Conservation (phyloP, 768 basidiomycete species). For the Crepidotus variabilis region DNA sequence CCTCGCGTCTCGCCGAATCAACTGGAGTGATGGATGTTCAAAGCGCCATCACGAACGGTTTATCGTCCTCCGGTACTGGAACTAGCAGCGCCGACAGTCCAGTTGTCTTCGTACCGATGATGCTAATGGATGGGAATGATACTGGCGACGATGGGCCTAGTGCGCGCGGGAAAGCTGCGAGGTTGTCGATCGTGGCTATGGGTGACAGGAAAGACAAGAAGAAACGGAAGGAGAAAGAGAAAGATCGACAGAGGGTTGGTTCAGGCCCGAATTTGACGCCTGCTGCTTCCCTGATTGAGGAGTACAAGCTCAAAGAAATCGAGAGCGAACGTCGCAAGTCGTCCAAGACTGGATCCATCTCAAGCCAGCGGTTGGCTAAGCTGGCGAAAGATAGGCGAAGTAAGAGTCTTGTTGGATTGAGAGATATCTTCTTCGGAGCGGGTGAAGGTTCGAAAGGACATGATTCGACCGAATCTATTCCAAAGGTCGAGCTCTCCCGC, state of each 20-base stretch:
- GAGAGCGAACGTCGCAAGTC: conserved; percentile 12
- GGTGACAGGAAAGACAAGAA: not conserved
- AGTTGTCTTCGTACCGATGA: not conserved
- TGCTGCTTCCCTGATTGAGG: conserved; percentile 15
- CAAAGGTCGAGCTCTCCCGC: not conserved
- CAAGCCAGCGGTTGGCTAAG: not conserved
- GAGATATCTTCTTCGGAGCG: not conserved
- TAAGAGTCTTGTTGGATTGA: not conserved
- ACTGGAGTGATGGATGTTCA: not conserved
- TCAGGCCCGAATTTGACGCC: conserved; percentile 8
- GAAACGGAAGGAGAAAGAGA: no score
- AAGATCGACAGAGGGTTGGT: not conserved
- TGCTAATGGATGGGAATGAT: not conserved
- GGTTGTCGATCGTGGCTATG: not conserved
- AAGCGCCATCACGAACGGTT: not conserved
- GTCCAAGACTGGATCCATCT: not conserved
- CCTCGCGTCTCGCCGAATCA: not conserved
- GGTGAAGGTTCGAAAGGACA: not conserved
- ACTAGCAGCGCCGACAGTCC: not conserved
- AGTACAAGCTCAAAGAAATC: conserved; percentile 16
- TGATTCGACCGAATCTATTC: not conserved
- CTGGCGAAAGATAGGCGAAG: not conserved
- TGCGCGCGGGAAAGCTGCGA: not conserved
- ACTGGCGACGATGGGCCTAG: not conserved
- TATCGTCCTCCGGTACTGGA: not conserved